Conservation (phyloP, 2,329 filamentous ascomycete species). For the Xylaria sp. region DNA sequence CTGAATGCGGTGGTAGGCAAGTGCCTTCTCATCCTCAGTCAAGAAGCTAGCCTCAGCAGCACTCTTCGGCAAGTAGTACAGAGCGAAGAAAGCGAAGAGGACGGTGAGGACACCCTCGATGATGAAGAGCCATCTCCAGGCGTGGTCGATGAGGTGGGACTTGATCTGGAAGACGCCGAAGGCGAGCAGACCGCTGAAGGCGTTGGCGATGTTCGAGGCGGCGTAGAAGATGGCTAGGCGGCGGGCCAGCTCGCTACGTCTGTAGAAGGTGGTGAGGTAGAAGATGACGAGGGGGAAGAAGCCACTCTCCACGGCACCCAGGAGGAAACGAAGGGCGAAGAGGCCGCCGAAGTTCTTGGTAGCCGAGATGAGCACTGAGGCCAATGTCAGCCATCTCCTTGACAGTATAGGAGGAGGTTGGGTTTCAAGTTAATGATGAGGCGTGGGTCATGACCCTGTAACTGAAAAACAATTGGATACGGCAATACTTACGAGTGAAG, state of each 20-base stretch:
- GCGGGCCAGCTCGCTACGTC: constrained; percentile 63
- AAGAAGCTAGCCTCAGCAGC: constrained; percentile 62
- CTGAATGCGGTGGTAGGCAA: constrained; percentile 69
- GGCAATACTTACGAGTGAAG: constrained; percentile 42
- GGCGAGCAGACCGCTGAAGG: constrained; percentile 44
- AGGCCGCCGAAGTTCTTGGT: constrained; percentile 59
- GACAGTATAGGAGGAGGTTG: not conserved
- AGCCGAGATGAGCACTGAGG: constrained; percentile 46
- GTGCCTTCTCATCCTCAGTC: constrained; percentile 56
- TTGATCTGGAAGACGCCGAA: constrained; percentile 47
- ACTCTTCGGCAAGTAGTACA: constrained; percentile 61
- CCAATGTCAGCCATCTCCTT: constrained; percentile 58
- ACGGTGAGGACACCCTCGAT: constrained; percentile 52
- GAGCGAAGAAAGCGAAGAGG: constrained; percentile 58
- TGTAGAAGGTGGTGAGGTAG: constrained; percentile 60
- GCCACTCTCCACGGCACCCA: constrained; percentile 62
- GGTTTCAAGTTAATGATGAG: not conserved
- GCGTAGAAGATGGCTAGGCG: constrained; percentile 71
- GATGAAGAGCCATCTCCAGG: constrained; percentile 47
- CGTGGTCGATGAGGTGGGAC: constrained; percentile 32
- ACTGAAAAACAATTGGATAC: not conserved
- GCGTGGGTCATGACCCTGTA: not conserved
- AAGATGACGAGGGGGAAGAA: constrained; percentile 64
- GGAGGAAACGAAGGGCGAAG: constrained; percentile 62
- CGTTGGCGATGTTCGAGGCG: constrained; percentile 65